Conservation (phyloP, 2,329 filamentous ascomycete species). For the Orbilia brochopaga region DNA sequence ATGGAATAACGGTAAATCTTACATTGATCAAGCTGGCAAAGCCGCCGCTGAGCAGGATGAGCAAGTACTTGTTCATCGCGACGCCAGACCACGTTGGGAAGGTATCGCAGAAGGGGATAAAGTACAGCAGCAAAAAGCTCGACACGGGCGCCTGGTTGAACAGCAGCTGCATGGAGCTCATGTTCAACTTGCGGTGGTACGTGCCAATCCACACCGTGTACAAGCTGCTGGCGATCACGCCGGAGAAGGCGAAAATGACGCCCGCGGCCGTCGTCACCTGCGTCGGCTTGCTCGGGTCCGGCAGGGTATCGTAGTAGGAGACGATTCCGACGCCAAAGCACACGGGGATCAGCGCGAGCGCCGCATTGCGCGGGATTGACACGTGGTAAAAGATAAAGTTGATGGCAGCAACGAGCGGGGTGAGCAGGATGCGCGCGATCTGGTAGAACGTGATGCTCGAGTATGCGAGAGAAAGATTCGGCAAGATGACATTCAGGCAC, state of each 20-base stretch:
- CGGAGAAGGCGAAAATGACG: constrained; percentile 69
- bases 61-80: constrained; percentile 63
- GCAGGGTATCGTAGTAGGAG: constrained; percentile 71
- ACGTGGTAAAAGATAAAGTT: constrained; percentile 68
- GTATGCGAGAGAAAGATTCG: constrained; percentile 71
- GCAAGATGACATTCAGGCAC: constrained; percentile 72
- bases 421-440: constrained; percentile 70
- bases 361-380: constrained; percentile 64
- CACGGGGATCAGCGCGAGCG: constrained; percentile 65
- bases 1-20: constrained; percentile 50
- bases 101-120: constrained; percentile 70
- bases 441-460: constrained; percentile 74
- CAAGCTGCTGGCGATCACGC: constrained; percentile 70
- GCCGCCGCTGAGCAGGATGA: constrained; percentile 68
- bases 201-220: constrained; percentile 73
- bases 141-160: constrained; percentile 72
- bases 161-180: constrained; percentile 72
- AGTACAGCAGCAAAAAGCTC: constrained; percentile 68
- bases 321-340: constrained; percentile 71
- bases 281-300: constrained; percentile 60
- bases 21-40: constrained; percentile 72
- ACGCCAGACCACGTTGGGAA: constrained; percentile 67
- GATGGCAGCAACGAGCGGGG: constrained; percentile 69
- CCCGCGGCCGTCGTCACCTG: constrained; percentile 67
- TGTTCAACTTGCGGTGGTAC: constrained; percentile 70